phyloP scores from a whole-genome alignment of 257 asterid species.

The Nicotiana otophora region DNA sequence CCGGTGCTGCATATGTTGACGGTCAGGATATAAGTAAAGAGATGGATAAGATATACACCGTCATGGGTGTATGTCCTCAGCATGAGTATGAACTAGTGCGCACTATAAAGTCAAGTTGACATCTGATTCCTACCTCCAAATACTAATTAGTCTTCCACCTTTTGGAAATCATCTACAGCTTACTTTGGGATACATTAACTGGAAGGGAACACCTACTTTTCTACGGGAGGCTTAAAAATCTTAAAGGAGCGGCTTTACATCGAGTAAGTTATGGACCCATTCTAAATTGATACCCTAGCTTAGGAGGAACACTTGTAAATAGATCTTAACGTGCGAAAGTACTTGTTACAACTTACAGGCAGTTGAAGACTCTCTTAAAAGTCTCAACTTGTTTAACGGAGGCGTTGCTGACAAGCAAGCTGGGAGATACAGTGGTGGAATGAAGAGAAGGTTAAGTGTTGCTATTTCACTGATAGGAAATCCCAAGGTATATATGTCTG shows the following conservation, averaged over 20 bases:
- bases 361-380: constrained; percentile 88
- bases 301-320: background rate
- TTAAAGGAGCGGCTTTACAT: constrained; percentile 63
- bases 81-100: constrained; percentile 66
- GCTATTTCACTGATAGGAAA: constrained; percentile 97
- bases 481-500: constrained; percentile 57
- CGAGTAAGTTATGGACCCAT: constrained; percentile 40
- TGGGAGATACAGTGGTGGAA: constrained; percentile 92
- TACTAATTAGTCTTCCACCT: background rate
- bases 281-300: background rate
- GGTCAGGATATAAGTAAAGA: constrained; percentile 68
- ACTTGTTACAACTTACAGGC: constrained; percentile 37
- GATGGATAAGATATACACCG: constrained; percentile 76
- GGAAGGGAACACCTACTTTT: constrained; percentile 89
- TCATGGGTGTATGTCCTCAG: constrained; percentile 99
- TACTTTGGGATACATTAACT: constrained; percentile 85
- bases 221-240: constrained; percentile 96
- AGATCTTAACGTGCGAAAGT: constrained; percentile 2
- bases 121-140: background rate
- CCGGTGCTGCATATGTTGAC: constrained; percentile 77
- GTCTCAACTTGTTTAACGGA: constrained; percentile 81
- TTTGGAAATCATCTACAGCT: constrained; percentile 33
- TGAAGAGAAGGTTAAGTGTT: constrained; percentile 99
- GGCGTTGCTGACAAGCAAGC: constrained; percentile 93
- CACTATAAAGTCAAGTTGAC: constrained; percentile 1